Percentiles rank a stretch among this genome's conserved stretches.
Conservation (phyloP, 2,329 filamentous ascomycete species). For the Aphanocladium album region DNA sequence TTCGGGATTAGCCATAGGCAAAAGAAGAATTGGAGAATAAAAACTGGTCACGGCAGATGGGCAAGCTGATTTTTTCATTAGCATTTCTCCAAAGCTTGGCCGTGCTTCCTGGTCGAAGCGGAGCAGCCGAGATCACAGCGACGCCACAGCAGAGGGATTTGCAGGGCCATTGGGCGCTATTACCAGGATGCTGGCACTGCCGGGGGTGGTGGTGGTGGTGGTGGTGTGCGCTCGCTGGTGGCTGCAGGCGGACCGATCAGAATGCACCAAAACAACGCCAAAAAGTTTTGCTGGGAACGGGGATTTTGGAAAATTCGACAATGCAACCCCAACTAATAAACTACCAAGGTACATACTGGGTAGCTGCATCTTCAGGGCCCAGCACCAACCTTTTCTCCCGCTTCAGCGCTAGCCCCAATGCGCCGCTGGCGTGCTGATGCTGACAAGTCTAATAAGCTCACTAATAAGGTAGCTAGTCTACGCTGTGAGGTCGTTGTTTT, state of each 20-base stretch:
- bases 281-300: neutral
- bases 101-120: neutral
- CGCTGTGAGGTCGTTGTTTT: neutral
- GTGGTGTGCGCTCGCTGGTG: too few species aligned
- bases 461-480: neutral
- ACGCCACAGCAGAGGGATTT: neutral
- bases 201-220: too few species aligned
- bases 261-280: neutral
- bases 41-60: too few species aligned
- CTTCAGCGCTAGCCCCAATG: neutral
- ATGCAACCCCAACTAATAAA: too few species aligned
- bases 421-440: neutral
- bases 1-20: too few species aligned
- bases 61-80: too few species aligned
- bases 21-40: too few species aligned
- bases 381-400: neutral
- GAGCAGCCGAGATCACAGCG: neutral
- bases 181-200: too few species aligned
- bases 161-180: too few species aligned
- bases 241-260: neutral
- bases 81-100: too few species aligned
- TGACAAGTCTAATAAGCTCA: neutral
- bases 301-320: neutral
- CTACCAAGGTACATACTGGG: too few species aligned
- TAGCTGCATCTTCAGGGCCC: neutral